phyloP scores from a whole-genome alignment of 345 rosid genomes.

The Combretum micranthum region DNA sequence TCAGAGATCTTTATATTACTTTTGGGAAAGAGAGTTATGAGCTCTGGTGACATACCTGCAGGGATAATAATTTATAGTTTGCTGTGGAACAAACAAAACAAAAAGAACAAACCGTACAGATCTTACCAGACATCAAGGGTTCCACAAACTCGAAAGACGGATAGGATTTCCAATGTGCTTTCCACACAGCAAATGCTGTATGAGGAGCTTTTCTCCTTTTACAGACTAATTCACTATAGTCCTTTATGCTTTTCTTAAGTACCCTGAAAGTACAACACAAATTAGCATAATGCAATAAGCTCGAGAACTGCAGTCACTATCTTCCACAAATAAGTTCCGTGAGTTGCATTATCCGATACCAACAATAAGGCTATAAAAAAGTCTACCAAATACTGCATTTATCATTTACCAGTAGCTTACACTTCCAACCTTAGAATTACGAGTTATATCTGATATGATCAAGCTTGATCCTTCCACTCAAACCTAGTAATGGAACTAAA shows the following conservation, averaged over 20 bases:
- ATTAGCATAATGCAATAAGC: slow-evolving; percentile 1
- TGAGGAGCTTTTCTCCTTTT: slow-evolving; percentile 40
- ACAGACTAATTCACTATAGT: slow-evolving; percentile 52
- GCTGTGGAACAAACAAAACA: not conserved
- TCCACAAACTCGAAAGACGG: slow-evolving; percentile 30
- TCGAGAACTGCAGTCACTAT: not conserved
- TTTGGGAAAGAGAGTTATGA: slow-evolving; percentile 31
- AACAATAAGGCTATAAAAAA: too few relatives aligned
- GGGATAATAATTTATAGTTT: slow-evolving; percentile 18
- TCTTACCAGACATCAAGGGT: slow-evolving; percentile 64
- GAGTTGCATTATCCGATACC: not conserved
- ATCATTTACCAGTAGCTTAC: too few relatives aligned
- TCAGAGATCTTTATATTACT: slow-evolving; percentile 18
- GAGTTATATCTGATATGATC: too few relatives aligned
- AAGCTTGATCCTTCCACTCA: too few relatives aligned
- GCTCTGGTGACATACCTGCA: slow-evolving; percentile 48
- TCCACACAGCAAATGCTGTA: slow-evolving; percentile 37
- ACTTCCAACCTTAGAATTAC: too few relatives aligned
- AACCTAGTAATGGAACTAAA: too few relatives aligned
- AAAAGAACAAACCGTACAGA: not conserved
- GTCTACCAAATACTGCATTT: too few relatives aligned
- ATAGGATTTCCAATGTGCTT: slow-evolving; percentile 25
- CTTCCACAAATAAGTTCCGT: not conserved
- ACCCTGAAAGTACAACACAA: slow-evolving; percentile 35
- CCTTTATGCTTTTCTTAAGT: slow-evolving; percentile 39